These are phyloP conservation scores for Spencermartinsiella europaea DNA, from an alignment of 805 yeast species.

Conservation along the genomic window DNA sequence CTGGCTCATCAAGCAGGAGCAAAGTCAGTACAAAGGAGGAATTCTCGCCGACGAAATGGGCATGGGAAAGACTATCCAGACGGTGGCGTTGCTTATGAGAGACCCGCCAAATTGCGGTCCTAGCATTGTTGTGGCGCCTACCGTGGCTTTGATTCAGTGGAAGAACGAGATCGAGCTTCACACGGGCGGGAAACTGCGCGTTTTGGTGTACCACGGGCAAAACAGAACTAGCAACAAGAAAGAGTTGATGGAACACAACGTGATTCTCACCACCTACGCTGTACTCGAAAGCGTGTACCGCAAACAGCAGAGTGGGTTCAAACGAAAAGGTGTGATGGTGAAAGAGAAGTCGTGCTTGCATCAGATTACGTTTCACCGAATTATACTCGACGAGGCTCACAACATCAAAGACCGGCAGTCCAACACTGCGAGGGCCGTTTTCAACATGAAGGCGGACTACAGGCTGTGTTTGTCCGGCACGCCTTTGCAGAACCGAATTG, in stretches of 20 bases:
- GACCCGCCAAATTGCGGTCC: conserved; percentile 54
- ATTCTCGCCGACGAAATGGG: conserved; percentile 99
- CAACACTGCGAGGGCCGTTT: conserved; percentile 91
- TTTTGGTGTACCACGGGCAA: conserved; percentile 80
- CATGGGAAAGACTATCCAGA: conserved; percentile 98
- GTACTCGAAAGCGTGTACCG: conserved; percentile 84
- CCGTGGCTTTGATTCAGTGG: conserved; percentile 99
- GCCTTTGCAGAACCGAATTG: conserved; percentile 92
- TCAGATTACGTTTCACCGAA: conserved; percentile 69
- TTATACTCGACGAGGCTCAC: conserved; percentile 93
- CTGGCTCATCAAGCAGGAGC: conserved; percentile 85
- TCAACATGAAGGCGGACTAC: conserved; percentile 60
- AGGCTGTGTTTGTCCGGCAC: conserved; percentile 95
- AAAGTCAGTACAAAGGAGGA: conserved; percentile 72
- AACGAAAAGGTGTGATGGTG: conserved; percentile 66
- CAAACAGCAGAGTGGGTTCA: conserved; percentile 78
- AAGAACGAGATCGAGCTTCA: conserved; percentile 84
- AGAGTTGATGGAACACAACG: conserved; percentile 62
- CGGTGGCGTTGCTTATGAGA: conserved; percentile 77
- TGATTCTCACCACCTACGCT: conserved; percentile 86
- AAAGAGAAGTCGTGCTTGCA: conserved; percentile 77
- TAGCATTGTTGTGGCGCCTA: conserved; percentile 90
- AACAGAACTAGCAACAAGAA: conserved; percentile 55
- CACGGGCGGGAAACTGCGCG: conserved; percentile 64
- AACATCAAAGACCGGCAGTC: conserved; percentile 93